Base-by-base conservation (phyloP, 768 basidiomycete species). In the Auriculariales sp. region DNA sequence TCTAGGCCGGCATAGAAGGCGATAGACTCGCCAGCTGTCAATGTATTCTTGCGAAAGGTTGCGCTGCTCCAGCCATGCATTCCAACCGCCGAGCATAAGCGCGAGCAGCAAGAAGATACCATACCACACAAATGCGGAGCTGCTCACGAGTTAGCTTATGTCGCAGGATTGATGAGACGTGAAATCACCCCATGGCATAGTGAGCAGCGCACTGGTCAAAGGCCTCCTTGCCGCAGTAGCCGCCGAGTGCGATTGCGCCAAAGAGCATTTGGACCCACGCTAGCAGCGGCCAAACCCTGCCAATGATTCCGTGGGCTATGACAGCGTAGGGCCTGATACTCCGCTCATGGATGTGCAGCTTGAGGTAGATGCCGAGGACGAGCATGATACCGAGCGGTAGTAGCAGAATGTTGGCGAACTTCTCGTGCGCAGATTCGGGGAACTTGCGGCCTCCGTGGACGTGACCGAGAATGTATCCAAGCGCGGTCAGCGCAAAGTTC, bases 231-330 rank as follows among this genome's bases (percentile, higher is more conserved):
- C 79, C 71, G 61, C 92, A 95, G 58, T 89, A 90, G 4, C 83
- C 82, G 48, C 77, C 66, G 56, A 81, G 72, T 0, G 81, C 72
- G 36, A 85, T 73, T 30, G 78, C 82, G 19, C 90, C 92, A 61
- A 94, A 88, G 7, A 95, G 64, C 71, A 89, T 86, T 62, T 95
- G 92, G 1, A 70, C 70, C 92, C 92, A 94, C 5, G 82, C 92
- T 7, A 94, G 58, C 49, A 94, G 66, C 0, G 92, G 91, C 61
- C 85, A 95, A 9, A 69, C 53, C 61, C 84, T 92, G 12, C 92
- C 92, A 14, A 95, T 64, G n/a, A 86, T 56, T 0, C 86, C 82
- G 56, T 94, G 92, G 1, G 68, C 66, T 3, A 66, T 62, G 3
- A 89, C 84, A 0, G 80, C 79, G 58, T 72, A 83, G 1, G 83